Evolutionary conservation across 2,329 filamentous ascomycete species (phyloP).

Genomic region (Verticillium longisporum): DNA sequence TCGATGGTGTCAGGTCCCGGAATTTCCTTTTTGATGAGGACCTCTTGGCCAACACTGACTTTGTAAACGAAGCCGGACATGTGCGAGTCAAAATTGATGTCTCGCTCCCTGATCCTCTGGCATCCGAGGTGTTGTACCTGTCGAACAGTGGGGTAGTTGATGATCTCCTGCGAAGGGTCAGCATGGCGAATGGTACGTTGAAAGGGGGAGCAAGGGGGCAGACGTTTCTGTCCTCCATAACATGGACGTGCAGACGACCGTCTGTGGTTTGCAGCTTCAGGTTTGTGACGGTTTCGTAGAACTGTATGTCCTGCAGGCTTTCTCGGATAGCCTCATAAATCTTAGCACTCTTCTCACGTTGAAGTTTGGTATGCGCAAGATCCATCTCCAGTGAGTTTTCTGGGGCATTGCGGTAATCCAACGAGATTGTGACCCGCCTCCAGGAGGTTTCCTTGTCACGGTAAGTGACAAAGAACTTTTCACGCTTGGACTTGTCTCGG

Average conservation of each 20-base stretch:
- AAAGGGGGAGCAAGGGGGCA: slow-evolving; percentile 14
- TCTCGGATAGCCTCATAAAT: slow-evolving; percentile 95
- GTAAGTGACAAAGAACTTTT: slow-evolving; percentile 98
- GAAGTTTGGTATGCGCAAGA: slow-evolving; percentile 68
- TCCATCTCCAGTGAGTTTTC: slow-evolving; percentile 81
- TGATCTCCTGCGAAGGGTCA: slow-evolving; percentile 59
- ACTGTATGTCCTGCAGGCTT: slow-evolving; percentile 87
- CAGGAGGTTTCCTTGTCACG: slow-evolving; percentile 72
- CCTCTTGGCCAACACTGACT: slow-evolving; percentile 59
- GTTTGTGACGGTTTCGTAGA: slow-evolving; percentile 93
- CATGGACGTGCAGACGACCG: slow-evolving; percentile 86
- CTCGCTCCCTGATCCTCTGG: slow-evolving; percentile 60
- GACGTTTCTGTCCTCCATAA: slow-evolving; percentile 88
- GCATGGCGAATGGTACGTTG: neutral
- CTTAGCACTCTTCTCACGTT: slow-evolving; percentile 84
- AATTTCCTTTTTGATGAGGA: slow-evolving; percentile 96
- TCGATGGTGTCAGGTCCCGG: slow-evolving; percentile 92
- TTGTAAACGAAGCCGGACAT: slow-evolving; percentile 98
- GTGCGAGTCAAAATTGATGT: slow-evolving; percentile 82
- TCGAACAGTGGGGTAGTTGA: slow-evolving; percentile 69
- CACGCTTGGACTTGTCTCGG: slow-evolving; percentile 81
- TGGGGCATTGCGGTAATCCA: slow-evolving; percentile 81
- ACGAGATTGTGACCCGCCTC: slow-evolving; percentile 85
- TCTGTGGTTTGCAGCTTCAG: slow-evolving; percentile 86
- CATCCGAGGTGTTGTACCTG: slow-evolving; percentile 69